These are phyloP conservation scores for Termitomyces titanicus DNA, from an alignment of 768 basidiomycete genomes.

Conservation along the genomic window DNA sequence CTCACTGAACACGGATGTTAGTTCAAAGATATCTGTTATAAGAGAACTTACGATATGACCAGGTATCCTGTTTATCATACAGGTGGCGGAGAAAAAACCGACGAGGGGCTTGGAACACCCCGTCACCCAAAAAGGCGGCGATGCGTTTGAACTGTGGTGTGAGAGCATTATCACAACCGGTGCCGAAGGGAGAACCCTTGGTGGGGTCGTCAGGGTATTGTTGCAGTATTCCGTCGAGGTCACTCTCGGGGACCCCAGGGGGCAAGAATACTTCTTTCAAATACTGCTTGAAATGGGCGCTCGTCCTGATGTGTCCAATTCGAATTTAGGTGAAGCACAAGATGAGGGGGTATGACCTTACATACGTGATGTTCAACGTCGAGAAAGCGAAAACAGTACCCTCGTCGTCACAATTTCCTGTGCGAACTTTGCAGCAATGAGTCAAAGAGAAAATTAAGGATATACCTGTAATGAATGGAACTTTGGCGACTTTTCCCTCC, in stretches of 20 bases:
- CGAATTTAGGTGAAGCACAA: not conserved
- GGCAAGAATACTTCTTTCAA: conserved; percentile 28
- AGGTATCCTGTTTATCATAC: conserved; percentile 37
- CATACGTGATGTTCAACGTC: conserved; percentile 44
- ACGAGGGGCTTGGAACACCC: conserved; percentile 46
- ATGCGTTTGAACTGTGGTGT: conserved; percentile 50
- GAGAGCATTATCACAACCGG: conserved; percentile 37
- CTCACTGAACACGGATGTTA: not conserved
- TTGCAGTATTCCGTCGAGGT: conserved; percentile 25
- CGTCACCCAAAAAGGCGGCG: conserved; percentile 48
- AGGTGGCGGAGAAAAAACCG: conserved; percentile 39
- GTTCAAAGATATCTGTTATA: not conserved
- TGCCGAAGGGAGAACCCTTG: conserved; percentile 52
- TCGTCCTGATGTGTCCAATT: conserved; percentile 14
- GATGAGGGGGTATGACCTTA: conserved; percentile 3
- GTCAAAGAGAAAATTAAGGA: not conserved
- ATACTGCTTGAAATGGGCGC: conserved; percentile 23
- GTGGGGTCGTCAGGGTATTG: conserved; percentile 37
- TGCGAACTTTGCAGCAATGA: not conserved
- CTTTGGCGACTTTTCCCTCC: conserved; percentile 40
- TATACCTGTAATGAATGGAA: conserved; percentile 45
- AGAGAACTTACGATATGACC: conserved; percentile 37
- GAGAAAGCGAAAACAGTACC: conserved; percentile 48
- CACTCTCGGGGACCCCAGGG: conserved; percentile 23
- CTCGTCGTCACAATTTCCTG: conserved; percentile 56